Percentiles rank a stretch among this genome's conserved stretches.
Conservation (phyloP, 352 stramenopile genomes). For the Phytophthora crassamura region DNA sequence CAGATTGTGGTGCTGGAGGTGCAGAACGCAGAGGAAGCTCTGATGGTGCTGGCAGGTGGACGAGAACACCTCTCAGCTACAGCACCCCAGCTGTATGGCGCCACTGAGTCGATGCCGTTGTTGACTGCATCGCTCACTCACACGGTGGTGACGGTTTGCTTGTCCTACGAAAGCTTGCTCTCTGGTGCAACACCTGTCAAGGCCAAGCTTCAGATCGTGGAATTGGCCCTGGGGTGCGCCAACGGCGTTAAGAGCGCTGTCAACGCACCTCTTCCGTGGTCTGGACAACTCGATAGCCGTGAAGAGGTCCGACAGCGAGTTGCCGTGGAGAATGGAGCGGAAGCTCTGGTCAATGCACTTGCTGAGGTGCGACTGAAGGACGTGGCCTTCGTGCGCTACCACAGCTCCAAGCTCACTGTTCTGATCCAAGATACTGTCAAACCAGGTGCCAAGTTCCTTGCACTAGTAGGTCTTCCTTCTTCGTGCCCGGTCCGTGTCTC, state of each 20-base stretch:
- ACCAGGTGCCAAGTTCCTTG: conserved; percentile 60
- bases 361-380: conserved; percentile 60
- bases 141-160: conserved; percentile 69
- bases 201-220: conserved; percentile 78
- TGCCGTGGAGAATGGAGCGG: conserved; percentile 62
- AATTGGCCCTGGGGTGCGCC: conserved; percentile 49
- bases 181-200: conserved; percentile 37
- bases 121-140: conserved; percentile 50
- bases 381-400: conserved; percentile 72
- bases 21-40: conserved; percentile 64
- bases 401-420: conserved; percentile 83
- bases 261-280: conserved; percentile 29
- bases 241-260: conserved; percentile 1
- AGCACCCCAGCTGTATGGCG: conserved; percentile 13
- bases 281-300: conserved; percentile 35
- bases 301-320: conserved; percentile 57
- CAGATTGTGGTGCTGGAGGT: conserved; percentile 75
- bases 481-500: conserved; percentile 6
- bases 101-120: conserved; percentile 27
- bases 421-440: conserved; percentile 82
- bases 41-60: conserved; percentile 64
- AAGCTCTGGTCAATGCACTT: conserved; percentile 62
- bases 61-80: conserved; percentile 51
- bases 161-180: conserved; percentile 65
- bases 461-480: conserved; percentile 45